Conservation (phyloP, 2,329 filamentous ascomycete genomes). For the Aspergillus sp. region DNA sequence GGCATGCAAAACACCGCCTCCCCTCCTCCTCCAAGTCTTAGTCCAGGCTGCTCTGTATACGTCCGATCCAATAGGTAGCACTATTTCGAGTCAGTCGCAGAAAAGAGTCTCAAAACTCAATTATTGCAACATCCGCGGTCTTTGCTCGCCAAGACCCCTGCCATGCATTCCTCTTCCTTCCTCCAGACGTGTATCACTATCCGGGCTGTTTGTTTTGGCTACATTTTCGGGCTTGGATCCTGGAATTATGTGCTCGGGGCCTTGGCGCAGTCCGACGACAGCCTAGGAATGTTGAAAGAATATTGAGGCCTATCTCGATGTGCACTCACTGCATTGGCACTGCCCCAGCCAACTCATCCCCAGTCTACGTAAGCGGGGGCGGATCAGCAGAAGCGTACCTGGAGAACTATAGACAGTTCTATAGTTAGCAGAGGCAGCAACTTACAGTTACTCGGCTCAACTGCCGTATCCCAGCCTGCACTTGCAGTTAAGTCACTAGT, state of each 20-base stretch:
- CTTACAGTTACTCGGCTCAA: constrained; percentile 18
- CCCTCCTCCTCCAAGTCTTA: background rate
- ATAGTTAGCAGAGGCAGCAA: background rate
- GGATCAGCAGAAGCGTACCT: no score
- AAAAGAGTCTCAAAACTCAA: constrained; percentile 1
- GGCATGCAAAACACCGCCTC: background rate
- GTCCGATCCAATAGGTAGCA: constrained; percentile 3
- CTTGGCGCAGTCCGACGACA: no score
- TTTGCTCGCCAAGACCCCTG: constrained; percentile 22
- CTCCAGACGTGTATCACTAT: no score
- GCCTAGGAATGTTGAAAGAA: no score
- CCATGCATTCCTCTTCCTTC: constrained; percentile 26
- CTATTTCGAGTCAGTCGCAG: background rate
- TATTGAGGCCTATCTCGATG: no score
- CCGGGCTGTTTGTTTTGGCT: background rate
- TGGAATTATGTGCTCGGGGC: background rate
- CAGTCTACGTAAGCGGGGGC: no score
- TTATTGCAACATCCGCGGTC: constrained; percentile 2
- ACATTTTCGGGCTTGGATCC: background rate
- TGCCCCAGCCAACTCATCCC: no score
- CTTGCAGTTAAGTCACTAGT: no score
- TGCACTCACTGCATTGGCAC: no score
- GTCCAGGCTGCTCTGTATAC: constrained; percentile 1
- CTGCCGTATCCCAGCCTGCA: background rate
- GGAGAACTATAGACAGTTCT: no score